Evolutionary conservation across 768 basidiomycete genomes (phyloP).

Genomic region (Phanerodontia chrysosporium): DNA sequence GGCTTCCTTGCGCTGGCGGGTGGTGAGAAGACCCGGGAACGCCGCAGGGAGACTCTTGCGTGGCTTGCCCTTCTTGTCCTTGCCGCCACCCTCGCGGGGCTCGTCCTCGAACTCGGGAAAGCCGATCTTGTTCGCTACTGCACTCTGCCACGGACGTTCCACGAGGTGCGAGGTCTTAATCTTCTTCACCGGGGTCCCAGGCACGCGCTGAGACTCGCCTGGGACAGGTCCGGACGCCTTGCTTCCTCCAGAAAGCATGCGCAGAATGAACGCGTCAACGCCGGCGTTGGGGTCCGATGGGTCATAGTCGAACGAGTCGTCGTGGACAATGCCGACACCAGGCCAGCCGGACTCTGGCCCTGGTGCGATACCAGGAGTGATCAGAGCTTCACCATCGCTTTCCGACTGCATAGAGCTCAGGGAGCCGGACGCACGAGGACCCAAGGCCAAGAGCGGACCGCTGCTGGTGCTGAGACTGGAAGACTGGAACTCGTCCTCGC

Average conservation of each 20-base stretch:
- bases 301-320: constrained; percentile 33
- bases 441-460: constrained; percentile 23
- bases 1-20: constrained; percentile 9
- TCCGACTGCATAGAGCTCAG: constrained; percentile 56
- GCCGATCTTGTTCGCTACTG: constrained; percentile 65
- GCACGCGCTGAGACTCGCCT: constrained; percentile 52
- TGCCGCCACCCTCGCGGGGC: constrained; percentile 25
- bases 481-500: constrained; percentile 20
- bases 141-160: constrained; percentile 76
- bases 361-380: constrained; percentile 63
- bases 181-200: constrained; percentile 82
- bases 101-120: constrained; percentile 38
- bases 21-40: constrained; percentile 42
- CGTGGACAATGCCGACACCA: constrained; percentile 26
- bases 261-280: constrained; percentile 70
- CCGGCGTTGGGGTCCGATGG: constrained; percentile 25
- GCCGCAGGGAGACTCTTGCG: constrained; percentile 76
- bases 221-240: constrained; percentile 39
- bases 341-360: constrained; percentile 63
- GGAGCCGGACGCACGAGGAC: constrained; percentile 57
- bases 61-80: constrained; percentile 42
- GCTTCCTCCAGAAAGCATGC: constrained; percentile 56
- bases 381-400: constrained; percentile 58
- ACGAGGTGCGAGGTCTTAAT: constrained; percentile 52
- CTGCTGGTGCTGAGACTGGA: not conserved